A percentile compares a stretch with the other conserved stretches of the same genome.
These are phyloP conservation scores for Stentor roeselii DNA, from an alignment of 73 alveolate genomes.

Conservation along the genomic window DNA sequence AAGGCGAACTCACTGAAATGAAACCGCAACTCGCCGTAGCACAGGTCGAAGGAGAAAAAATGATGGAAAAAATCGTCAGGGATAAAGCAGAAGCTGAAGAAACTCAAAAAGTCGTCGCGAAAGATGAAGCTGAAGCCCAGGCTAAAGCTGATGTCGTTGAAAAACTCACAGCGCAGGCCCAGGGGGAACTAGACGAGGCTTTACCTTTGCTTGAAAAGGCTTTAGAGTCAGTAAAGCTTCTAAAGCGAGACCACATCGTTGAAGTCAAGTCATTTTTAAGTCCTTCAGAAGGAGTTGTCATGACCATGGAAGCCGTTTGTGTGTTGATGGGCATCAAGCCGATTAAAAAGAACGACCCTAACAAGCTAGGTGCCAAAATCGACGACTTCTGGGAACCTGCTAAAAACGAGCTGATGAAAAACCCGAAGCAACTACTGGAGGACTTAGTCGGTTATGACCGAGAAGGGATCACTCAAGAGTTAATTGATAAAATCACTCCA, in stretches of 20 bases:
- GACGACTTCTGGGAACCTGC: constrained; percentile 90
- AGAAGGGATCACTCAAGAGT: constrained; percentile 64
- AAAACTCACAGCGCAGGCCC: constrained; percentile 84
- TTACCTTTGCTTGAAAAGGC: constrained; percentile 89
- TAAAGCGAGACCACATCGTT: constrained; percentile 86
- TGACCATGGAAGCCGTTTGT: constrained; percentile 87
- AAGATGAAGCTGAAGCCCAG: constrained; percentile 93
- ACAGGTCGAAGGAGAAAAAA: constrained; percentile 84
- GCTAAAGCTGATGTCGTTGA: constrained; percentile 93
- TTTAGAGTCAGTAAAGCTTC: constrained; percentile 72
- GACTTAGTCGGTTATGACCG: constrained; percentile 63
- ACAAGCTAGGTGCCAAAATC: constrained; percentile 67
- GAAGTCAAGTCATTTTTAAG: constrained; percentile 71
- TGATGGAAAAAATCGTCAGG: constrained; percentile 81
- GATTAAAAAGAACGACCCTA: constrained; percentile 56
- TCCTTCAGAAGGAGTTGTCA: constrained; percentile 93
- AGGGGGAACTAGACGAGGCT: constrained; percentile 88
- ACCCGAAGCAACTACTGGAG: constrained; percentile 70
- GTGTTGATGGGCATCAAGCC: constrained; percentile 80
- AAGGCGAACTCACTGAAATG: constrained; percentile 83
- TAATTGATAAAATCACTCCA: constrained; percentile 64
- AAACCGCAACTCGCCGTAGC: constrained; percentile 95
- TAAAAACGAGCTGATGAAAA: constrained; percentile 38
- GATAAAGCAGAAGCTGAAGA: constrained; percentile 91
- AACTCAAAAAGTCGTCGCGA: constrained; percentile 71